These are phyloP conservation scores for Cardamine occulta DNA, from an alignment of 345 rosid genomes.

Conservation along the genomic window DNA sequence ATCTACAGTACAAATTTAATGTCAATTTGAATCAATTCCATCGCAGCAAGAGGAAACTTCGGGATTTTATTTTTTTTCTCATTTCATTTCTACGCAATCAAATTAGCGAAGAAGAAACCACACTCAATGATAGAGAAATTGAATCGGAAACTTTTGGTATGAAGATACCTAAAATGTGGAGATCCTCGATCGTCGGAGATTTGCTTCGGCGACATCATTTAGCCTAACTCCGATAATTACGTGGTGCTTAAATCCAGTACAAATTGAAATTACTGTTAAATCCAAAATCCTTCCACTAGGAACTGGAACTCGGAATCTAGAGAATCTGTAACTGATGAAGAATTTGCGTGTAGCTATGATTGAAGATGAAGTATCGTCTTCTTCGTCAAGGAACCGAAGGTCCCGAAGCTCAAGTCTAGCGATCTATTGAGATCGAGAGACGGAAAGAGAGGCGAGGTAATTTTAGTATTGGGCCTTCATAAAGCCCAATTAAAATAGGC, in stretches of 20 bases:
- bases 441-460: not conserved
- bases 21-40: conserved; percentile 6
- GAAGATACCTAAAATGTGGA: conserved; percentile 63
- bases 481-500: not conserved
- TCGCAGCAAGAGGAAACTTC: conserved; percentile 1
- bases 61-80: not conserved
- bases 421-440: conserved; percentile 25
- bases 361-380: conserved; percentile 35
- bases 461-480: conserved; percentile 12
- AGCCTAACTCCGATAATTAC: not conserved
- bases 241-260: conserved; percentile 6
- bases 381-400: conserved; percentile 25
- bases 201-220: conserved; percentile 87
- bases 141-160: not conserved
- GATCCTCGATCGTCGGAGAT: conserved; percentile 81
- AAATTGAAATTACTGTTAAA: not conserved
- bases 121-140: not conserved
- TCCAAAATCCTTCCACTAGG: not conserved
- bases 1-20: conserved; percentile 9
- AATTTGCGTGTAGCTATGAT: conserved; percentile 3
- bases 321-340: not conserved
- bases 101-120: conserved; percentile 1
- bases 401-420: conserved; percentile 26
- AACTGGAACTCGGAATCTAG: conserved; percentile 9
- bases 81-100: conserved; percentile 6